phyloP scores from a whole-genome alignment of 192 early-diverging fungal genomes.

The Linderina pennispora region DNA sequence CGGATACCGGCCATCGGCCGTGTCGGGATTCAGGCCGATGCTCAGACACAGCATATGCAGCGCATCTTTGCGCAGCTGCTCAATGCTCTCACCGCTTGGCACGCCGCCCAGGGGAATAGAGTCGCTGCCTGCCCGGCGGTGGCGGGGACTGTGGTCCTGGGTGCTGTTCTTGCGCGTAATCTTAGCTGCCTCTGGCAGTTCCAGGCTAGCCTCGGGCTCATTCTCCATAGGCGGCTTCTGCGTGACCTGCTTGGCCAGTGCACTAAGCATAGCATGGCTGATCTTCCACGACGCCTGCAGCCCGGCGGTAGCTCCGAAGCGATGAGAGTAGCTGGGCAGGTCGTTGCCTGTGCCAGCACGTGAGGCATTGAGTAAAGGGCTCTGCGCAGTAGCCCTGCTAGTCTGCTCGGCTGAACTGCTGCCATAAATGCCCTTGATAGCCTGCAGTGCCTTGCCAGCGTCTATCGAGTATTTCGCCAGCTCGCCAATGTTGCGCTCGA shows the following conservation, averaged over 20 bases:
- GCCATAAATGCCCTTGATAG: conserved; percentile 8
- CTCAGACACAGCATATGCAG: conserved; percentile 25
- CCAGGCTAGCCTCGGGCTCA: background rate
- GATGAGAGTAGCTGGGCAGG: conserved; percentile 1
- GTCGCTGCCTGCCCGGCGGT: conserved; percentile 37
- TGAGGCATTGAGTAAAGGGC: background rate
- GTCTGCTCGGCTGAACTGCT: background rate
- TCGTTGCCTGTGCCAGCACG: background rate
- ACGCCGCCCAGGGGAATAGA: conserved; percentile 2
- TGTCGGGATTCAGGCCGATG: conserved; percentile 31
- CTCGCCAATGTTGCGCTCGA: conserved; percentile 80
- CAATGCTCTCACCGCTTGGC: conserved; percentile 19
- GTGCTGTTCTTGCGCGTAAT: conserved; percentile 1
- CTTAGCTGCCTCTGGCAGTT: background rate
- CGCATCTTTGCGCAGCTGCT: conserved; percentile 20
- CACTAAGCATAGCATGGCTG: conserved; percentile 16
- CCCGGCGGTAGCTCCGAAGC: conserved; percentile 1
- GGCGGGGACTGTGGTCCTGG: conserved; percentile 6
- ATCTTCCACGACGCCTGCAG: conserved; percentile 31
- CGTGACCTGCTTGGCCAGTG: conserved; percentile 4
- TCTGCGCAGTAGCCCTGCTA: conserved; percentile 1
- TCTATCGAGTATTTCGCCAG: conserved; percentile 35
- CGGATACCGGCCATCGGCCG: conserved; percentile 18
- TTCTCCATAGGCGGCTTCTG: too few relatives aligned
- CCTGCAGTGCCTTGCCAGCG: conserved; percentile 13